Percentiles rank a stretch among this genome's conserved stretches.
phyloP scores from a whole-genome alignment of 495 filamentous ascomycete species.

The Pyronema domesticum region DNA sequence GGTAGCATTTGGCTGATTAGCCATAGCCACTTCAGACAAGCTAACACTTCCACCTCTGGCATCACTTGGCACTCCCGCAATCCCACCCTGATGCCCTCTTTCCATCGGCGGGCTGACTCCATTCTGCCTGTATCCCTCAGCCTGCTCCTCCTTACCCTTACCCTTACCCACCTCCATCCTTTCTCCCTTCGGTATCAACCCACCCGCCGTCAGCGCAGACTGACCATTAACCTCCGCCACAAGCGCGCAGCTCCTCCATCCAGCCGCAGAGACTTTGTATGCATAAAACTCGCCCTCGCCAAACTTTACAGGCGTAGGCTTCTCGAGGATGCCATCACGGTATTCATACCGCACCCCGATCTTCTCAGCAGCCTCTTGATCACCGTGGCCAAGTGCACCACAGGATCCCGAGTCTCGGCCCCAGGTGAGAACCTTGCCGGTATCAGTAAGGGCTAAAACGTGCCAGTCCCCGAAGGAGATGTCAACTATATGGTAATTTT shows the following conservation, averaged over 20 bases:
- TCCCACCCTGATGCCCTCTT: background rate
- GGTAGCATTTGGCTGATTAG: background rate
- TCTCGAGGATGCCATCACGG: background rate
- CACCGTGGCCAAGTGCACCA: slow-evolving; percentile 18
- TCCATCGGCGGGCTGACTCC: background rate
- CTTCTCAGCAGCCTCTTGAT: background rate
- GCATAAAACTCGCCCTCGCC: background rate
- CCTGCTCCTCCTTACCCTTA: background rate
- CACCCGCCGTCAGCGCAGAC: background rate
- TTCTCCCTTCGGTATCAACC: background rate
- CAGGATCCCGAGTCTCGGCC: slow-evolving; percentile 15
- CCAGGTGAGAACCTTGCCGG: slow-evolving; percentile 21
- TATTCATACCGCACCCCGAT: background rate
- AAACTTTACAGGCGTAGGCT: slow-evolving; percentile 14
- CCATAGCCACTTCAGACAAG: background rate
- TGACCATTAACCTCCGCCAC: slow-evolving; percentile 1
- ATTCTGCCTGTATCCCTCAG: background rate
- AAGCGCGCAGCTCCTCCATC: slow-evolving; percentile 23
- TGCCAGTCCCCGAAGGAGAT: slow-evolving; percentile 23
- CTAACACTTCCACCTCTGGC: background rate
- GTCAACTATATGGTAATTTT: slow-evolving; percentile 12
- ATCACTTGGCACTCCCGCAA: background rate
- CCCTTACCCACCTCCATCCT: background rate
- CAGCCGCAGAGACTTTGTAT: slow-evolving; percentile 14
- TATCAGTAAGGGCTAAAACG: slow-evolving; percentile 16